Conservation (phyloP, 2,329 filamentous ascomycete species). For the Penicillium paneum region DNA sequence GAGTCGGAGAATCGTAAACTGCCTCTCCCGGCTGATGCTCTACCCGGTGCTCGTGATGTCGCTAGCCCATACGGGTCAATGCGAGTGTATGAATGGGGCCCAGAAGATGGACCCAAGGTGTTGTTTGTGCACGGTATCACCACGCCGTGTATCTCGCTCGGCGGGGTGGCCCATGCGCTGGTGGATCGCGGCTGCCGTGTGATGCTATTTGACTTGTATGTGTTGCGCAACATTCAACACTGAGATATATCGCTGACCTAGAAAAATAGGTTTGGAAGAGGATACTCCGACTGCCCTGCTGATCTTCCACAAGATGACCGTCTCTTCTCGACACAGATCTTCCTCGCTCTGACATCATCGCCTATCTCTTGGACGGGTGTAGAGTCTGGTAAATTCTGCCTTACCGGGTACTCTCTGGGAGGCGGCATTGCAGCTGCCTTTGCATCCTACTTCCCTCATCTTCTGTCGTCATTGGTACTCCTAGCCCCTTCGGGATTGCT, state of each 20-base stretch:
- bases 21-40: constrained; percentile 66
- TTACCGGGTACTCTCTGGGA: constrained; percentile 77
- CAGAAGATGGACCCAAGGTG: constrained; percentile 66
- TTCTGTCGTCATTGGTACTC: constrained; percentile 69
- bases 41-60: constrained; percentile 64
- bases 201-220: constrained; percentile 67
- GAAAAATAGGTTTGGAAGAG: constrained; percentile 55
- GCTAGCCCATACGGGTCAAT: constrained; percentile 61
- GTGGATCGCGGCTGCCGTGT: constrained; percentile 68
- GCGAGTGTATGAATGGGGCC: constrained; percentile 77
- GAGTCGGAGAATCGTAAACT: constrained; percentile 39
- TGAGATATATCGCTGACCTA: not conserved
- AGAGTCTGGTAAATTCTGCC: constrained; percentile 56
- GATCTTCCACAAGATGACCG: constrained; percentile 69
- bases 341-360: constrained; percentile 68
- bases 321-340: constrained; percentile 69
- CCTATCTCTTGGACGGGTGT: constrained; percentile 62
- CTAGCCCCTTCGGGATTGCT: constrained; percentile 78
- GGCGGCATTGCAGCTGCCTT: constrained; percentile 71
- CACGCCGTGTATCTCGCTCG: constrained; percentile 69
- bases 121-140: constrained; percentile 78
- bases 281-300: constrained; percentile 68
- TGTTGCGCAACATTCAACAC: not conserved
- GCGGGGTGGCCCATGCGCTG: constrained; percentile 63
- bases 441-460: constrained; percentile 63